Percentiles rank a stretch among this genome's conserved stretches.
Evolutionary conservation across 352 stramenopile species (phyloP).

Genomic region (Globisporangium recalcitrans): DNA sequence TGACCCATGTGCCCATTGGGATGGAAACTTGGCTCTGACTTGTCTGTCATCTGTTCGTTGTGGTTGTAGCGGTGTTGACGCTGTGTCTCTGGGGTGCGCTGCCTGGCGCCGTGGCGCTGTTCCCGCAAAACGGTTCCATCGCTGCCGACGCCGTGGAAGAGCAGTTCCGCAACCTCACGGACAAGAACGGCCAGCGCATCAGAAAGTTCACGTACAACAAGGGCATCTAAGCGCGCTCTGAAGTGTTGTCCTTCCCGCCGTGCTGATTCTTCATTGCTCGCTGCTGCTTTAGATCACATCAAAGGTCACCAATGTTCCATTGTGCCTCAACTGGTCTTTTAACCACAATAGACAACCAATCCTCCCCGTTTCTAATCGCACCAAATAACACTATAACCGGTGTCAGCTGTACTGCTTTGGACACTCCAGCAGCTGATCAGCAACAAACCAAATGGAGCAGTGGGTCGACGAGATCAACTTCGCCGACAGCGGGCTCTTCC

Average conservation of each 20-base stretch:
- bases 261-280: too few species aligned
- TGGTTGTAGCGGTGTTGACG: constrained; percentile 49
- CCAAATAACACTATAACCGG: too few species aligned
- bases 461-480: constrained; percentile 24
- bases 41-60: neutral
- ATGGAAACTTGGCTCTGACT: neutral
- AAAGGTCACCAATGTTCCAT: too few species aligned
- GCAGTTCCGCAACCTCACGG: constrained; percentile 51
- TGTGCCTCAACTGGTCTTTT: too few species aligned
- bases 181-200: constrained; percentile 53
- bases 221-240: constrained; percentile 41
- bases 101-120: constrained; percentile 73
- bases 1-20: too few species aligned
- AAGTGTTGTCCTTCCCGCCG: neutral
- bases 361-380: too few species aligned
- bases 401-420: too few species aligned
- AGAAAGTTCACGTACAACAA: constrained; percentile 80
- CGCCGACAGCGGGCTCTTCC: constrained; percentile 22
- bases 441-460: constrained; percentile 9
- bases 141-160: constrained; percentile 53
- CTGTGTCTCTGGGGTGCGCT: constrained; percentile 76
- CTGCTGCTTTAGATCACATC: too few species aligned
- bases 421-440: neutral
- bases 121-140: constrained; percentile 77
- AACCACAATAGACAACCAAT: too few species aligned